Evolutionary conservation across 2,329 filamentous ascomycete genomes (phyloP), one percentile per base, ranked within the genome.

Genomic region (Cercospora beticola): DNA sequence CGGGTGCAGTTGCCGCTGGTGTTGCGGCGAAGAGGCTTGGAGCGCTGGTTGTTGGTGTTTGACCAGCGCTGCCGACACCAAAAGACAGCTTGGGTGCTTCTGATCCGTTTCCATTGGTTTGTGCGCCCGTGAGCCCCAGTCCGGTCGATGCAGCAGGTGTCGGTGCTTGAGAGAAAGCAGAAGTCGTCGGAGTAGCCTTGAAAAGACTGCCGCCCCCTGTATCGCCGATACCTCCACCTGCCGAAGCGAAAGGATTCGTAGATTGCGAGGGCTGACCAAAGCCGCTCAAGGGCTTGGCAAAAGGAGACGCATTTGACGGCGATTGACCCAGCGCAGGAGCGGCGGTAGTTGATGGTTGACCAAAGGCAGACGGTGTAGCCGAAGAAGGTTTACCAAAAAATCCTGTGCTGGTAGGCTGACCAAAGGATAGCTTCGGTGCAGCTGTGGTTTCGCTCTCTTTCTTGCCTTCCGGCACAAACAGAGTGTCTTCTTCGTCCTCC

Each of bases 391-490:
- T 40, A 31, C 62, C 60, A 58, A 69, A 69, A 26, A 64, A 66
- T 59, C 30, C 68, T 14, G 59, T 40, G 21, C 36, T 65, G n/a
- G 62, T 66, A 49, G 68, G 21, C 30, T 66, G 61, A 10, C 71
- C 68, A 57, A 71, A 73, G 33, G 60, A 64, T 3, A 69, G 63
- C 18, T 66, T 46, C n/a, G 69, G 23, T 33, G 58, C 33, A 10
- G 61, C 23, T 40, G 59, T 52, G 18, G 30, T 23, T 12, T 26
- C 30, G 18, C 26, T 43, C 52, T 65, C 23, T 33, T 59, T 62
- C 56, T 62, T 62, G 16, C 68, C 64, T 43, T 82, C 78, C 8
- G 81, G 79, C 16, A 83, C 70, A 69, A 84, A 84, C 5, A 83
- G 70, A 5, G 81, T 82, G n/a, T 78, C 74, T 33, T 70, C 72